A percentile compares a stretch with the other conserved stretches of the same genome.
Evolutionary conservation across 306 rosid species (phyloP).

Genomic region (Cucumis melo): DNA sequence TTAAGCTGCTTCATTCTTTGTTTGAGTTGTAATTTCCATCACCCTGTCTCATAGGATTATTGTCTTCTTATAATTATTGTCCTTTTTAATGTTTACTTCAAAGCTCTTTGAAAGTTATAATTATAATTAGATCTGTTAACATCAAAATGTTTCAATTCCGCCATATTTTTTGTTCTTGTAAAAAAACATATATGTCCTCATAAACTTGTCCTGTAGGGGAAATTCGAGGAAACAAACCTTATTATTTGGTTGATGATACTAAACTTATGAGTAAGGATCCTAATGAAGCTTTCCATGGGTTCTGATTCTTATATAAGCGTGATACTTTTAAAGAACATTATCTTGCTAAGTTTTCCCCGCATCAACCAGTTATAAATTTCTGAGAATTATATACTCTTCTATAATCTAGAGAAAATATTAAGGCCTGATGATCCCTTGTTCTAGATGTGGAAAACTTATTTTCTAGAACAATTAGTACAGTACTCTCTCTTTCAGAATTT

Average conservation of each 20-base stretch:
- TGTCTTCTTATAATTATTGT: neutral
- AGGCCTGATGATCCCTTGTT: neutral
- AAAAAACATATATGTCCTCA: neutral
- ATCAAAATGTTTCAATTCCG: neutral
- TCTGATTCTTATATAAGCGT: neutral
- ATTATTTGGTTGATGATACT: neutral
- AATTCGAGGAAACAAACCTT: neutral
- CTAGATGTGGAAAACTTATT: neutral
- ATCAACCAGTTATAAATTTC: neutral
- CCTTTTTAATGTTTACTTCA: neutral
- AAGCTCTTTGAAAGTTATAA: neutral
- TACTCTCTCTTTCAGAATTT: neutral
- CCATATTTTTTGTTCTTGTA: neutral
- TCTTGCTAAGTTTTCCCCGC: neutral
- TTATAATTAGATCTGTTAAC: neutral
- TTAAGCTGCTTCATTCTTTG: constrained; percentile 9
- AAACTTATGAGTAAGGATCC: neutral
- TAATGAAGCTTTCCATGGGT: neutral
- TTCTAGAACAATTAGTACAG: neutral
- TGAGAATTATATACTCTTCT: neutral
- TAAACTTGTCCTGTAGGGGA: neutral
- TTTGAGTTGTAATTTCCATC: neutral
- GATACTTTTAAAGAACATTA: neutral
- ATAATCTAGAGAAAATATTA: neutral
- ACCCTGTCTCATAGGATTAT: neutral